A percentile compares a stretch with the other conserved stretches of the same genome.
These are phyloP conservation scores for Parachaetomium inaequale DNA, from an alignment of 495 filamentous ascomycete species.

Conservation along the genomic window DNA sequence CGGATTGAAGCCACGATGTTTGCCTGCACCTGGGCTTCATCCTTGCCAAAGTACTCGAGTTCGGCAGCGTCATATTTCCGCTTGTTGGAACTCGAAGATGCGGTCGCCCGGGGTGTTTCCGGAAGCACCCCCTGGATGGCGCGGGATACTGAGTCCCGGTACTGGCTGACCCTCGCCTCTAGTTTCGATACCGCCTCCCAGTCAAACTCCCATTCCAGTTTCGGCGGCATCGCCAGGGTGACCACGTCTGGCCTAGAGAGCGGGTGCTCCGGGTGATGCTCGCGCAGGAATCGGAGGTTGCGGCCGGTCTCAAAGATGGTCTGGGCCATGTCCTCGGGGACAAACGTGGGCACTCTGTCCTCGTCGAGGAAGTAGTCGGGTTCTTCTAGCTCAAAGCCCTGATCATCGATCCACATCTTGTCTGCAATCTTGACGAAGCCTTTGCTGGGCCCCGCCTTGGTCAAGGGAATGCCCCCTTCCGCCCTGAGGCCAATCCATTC, in stretches of 20 bases:
- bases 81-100: not conserved
- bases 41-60: conserved; percentile 48
- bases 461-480: conserved; percentile 48
- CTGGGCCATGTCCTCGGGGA: conserved; percentile 60
- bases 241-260: conserved; percentile 53
- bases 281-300: conserved; percentile 68
- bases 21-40: conserved; percentile 46
- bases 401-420: conserved; percentile 52
- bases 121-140: conserved; percentile 32
- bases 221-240: conserved; percentile 47
- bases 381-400: conserved; percentile 48
- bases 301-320: conserved; percentile 73
- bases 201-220: conserved; percentile 67
- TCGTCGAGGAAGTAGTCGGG: conserved; percentile 59
- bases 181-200: conserved; percentile 70
- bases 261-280: conserved; percentile 73
- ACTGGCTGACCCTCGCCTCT: conserved; percentile 57
- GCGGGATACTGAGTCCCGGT: conserved; percentile 53
- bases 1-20: conserved; percentile 50
- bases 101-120: not conserved
- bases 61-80: conserved; percentile 6
- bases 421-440: conserved; percentile 62
- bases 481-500: conserved; percentile 72
- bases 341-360: conserved; percentile 61
- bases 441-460: conserved; percentile 44